Base-by-base conservation (phyloP, 495 filamentous ascomycete genomes). In the Podospora appendiculata region DNA sequence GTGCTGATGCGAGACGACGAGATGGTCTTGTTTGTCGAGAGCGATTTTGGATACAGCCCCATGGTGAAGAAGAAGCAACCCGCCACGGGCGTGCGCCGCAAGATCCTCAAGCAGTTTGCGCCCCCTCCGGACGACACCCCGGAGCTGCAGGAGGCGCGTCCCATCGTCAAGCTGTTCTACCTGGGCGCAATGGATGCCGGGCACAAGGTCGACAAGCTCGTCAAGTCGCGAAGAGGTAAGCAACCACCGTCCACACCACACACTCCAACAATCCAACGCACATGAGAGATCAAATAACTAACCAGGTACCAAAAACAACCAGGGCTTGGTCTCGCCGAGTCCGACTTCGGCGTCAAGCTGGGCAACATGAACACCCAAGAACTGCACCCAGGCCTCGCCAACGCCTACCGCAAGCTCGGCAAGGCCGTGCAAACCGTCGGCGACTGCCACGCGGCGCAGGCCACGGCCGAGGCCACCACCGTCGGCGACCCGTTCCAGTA, bases 91-190 rank as follows among this genome's bases (percentile, higher is more conserved):
- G 89, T 97, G 51, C 82, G 92, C 41, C 82, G 94, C 58, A 93
- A 94, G 70, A 83, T 96, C 41, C 77, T 99, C 68, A 99, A 99
- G 75, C 94, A 99, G 69, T 99, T 99, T 64, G 94, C 94, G 13
- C 94, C 94, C 6, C 94, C 94, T 0, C 89, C 92, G 7, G 94
- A 99, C 68, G 94, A 99, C 61, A 97, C 94, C 0, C 94, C 92
- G 13, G 94, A 97, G 70, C 72, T 99, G 41, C 84, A 91, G 51
- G 84, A 89, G 54, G 89, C 91, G 14, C 79, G 94, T 38, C 94
- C 94, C 4, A 73, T 88, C 41, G 92, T 96, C 32, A 99, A 99
- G 72, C 79, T 88, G 56, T 97, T 99, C 66, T 99, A 99, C 62
- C 76, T 99, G 12, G 88, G 88, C 32, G 82, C 90, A 16, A 95